Percentiles rank a stretch among this genome's conserved stretches.
These are phyloP conservation scores for Stachybotrys chartarum DNA, from an alignment of 2,329 filamentous ascomycete species.

Conservation along the genomic window DNA sequence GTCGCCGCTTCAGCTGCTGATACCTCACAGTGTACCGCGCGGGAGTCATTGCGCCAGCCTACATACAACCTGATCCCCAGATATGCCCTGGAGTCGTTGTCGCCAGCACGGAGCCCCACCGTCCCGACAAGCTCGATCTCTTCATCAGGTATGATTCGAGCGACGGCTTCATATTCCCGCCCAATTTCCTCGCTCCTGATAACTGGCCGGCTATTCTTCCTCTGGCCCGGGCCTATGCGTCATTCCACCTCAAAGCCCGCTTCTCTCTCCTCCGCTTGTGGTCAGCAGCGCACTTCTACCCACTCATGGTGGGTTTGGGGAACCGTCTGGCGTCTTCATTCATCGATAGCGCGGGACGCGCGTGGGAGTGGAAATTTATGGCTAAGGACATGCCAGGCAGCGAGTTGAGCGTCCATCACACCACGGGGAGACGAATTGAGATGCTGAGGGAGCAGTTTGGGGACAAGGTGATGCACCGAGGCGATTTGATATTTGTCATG, in stretches of 20 bases:
- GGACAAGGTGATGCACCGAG: conserved; percentile 10
- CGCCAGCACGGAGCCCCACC: conserved; percentile 15
- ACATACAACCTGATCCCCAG: conserved; percentile 10
- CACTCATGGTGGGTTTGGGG: conserved; percentile 14
- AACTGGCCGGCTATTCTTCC: conserved; percentile 15
- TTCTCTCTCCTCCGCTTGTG: conserved; percentile 18
- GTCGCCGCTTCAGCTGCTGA: conserved; percentile 1
- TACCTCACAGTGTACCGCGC: conserved; percentile 14
- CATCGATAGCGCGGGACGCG: conserved; percentile 14
- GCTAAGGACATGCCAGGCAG: conserved; percentile 19
- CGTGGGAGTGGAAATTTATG: conserved; percentile 20
- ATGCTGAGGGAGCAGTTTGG: conserved; percentile 9
- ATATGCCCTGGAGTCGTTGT: conserved; percentile 12
- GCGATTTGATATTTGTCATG: conserved; percentile 20
- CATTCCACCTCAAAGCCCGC: conserved; percentile 7
- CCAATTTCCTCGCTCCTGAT: conserved; percentile 7
- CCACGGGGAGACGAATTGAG: conserved; percentile 6
- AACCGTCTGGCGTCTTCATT: conserved; percentile 14
- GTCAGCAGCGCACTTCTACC: conserved; percentile 21
- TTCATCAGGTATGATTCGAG: conserved; percentile 20
- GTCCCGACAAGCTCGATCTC: conserved; percentile 15
- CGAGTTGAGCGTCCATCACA: conserved; percentile 13
- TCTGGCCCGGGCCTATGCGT: conserved; percentile 7
- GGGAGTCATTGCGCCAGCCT: conserved; percentile 14
- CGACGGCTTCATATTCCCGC: conserved; percentile 9